These are phyloP conservation scores for Stipa capillata DNA, from an alignment of 176 grass and related monocot genomes.

Conservation along the genomic window DNA sequence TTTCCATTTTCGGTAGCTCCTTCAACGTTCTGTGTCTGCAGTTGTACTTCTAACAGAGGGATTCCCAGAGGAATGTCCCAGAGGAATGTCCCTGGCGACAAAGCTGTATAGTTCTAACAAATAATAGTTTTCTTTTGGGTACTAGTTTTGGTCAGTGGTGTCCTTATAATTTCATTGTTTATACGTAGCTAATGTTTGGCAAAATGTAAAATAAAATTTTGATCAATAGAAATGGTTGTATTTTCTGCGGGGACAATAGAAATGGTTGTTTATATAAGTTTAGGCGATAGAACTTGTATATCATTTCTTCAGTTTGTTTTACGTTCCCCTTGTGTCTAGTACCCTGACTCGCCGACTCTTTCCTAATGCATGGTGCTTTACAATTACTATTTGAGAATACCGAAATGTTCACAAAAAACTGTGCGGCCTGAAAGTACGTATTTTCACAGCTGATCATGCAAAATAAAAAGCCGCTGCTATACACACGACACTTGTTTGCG, in stretches of 20 bases:
- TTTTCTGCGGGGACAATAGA: neutral
- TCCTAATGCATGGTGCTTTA: no score
- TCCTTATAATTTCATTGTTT: conserved; percentile 5
- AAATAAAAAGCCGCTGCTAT: no score
- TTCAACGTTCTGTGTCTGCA: conserved; percentile 19
- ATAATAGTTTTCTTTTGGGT: neutral
- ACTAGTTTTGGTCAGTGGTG: neutral
- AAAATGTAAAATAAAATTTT: neutral
- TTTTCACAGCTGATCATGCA: no score
- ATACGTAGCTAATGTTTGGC: conserved; percentile 14
- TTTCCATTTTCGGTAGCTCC: neutral
- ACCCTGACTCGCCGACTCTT: no score
- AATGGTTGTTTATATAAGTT: neutral
- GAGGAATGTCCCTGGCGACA: conserved; percentile 1
- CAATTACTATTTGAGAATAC: no score
- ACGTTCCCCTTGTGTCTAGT: neutral
- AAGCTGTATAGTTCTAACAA: conserved; percentile 45
- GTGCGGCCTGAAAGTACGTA: no score
- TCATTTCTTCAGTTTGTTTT: neutral
- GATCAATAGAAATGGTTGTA: neutral
- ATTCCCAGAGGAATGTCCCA: neutral
- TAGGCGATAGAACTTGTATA: conserved; percentile 2
- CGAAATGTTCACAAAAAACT: no score
- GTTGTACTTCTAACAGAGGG: neutral
- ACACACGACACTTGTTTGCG: no score